Evolutionary conservation across 495 filamentous ascomycete species (phyloP).

Genomic region (Penicillium arizonense): DNA sequence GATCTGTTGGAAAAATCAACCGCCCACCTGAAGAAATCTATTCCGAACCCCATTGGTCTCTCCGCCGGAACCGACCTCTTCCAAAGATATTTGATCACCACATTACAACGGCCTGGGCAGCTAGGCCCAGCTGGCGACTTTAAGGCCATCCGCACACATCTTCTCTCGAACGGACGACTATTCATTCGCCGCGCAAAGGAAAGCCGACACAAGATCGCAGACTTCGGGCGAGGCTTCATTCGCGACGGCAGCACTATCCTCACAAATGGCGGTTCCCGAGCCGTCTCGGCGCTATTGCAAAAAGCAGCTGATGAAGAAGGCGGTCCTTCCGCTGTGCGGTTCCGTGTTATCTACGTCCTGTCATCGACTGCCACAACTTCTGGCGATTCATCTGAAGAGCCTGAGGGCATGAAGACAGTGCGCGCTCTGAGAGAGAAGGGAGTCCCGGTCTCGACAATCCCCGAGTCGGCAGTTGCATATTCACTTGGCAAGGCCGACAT

Average conservation of each 20-base stretch:
- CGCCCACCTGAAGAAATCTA: slow-evolving; percentile 65
- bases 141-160: slow-evolving; percentile 73
- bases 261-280: slow-evolving; percentile 82
- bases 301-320: slow-evolving; percentile 66
- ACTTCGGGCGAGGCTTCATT: slow-evolving; percentile 73
- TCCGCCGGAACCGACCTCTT: slow-evolving; percentile 95
- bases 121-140: slow-evolving; percentile 65
- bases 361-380: slow-evolving; percentile 32
- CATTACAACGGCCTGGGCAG: slow-evolving; percentile 55
- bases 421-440: slow-evolving; percentile 66
- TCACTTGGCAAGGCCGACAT: slow-evolving; percentile 77
- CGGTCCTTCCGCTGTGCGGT: slow-evolving; percentile 58
- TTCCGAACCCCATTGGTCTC: slow-evolving; percentile 83
- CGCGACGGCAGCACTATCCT: slow-evolving; percentile 74
- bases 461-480: slow-evolving; percentile 78
- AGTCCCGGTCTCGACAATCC: slow-evolving; percentile 81
- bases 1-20: slow-evolving; percentile 76
- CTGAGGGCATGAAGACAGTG: slow-evolving; percentile 63
- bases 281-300: slow-evolving; percentile 72
- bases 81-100: slow-evolving; percentile 83
- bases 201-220: slow-evolving; percentile 76
- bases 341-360: slow-evolving; percentile 82
- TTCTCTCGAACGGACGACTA: slow-evolving; percentile 77
- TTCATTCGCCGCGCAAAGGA: slow-evolving; percentile 88
- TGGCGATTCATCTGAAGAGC: slow-evolving; percentile 35